Evolutionary conservation across 148 eudicot genomes (phyloP).

Genomic region (Bassia scoparia): DNA sequence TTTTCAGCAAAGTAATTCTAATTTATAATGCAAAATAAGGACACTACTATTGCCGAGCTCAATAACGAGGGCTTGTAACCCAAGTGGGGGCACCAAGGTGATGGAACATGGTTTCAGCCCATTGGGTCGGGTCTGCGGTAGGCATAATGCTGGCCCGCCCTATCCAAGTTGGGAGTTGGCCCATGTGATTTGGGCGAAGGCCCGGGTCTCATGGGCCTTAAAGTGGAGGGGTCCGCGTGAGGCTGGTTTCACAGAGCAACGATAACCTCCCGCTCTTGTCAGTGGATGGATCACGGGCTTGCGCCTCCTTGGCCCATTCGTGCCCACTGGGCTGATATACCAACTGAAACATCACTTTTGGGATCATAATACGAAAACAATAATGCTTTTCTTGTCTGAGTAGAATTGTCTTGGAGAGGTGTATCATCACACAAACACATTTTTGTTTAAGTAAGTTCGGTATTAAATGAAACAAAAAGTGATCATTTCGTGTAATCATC

Average conservation of each 20-base stretch:
- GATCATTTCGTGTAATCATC: too few relatives aligned
- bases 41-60: neutral
- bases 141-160: constrained; percentile 3
- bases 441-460: too few relatives aligned
- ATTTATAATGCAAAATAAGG: neutral
- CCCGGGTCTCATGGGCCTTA: neutral
- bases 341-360: constrained; percentile 15
- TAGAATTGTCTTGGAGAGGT: too few relatives aligned
- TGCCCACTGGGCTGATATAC: neutral
- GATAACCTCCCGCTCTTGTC: constrained; percentile 19
- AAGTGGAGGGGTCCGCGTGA: constrained; percentile 23
- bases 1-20: too few relatives aligned
- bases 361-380: too few relatives aligned
- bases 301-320: constrained; percentile 12
- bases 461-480: too few relatives aligned
- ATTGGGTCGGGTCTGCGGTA: constrained; percentile 1
- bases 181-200: neutral
- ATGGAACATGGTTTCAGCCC: neutral
- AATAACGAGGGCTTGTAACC: constrained; percentile 13
- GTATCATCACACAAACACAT: too few relatives aligned
- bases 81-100: constrained; percentile 15
- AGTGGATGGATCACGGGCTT: constrained; percentile 26
- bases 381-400: neutral
- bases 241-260: constrained; percentile 27
- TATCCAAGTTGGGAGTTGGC: constrained; percentile 16